These are phyloP conservation scores for Skeletonema grethae DNA, from an alignment of 108 stramenopile species.

Conservation along the genomic window DNA sequence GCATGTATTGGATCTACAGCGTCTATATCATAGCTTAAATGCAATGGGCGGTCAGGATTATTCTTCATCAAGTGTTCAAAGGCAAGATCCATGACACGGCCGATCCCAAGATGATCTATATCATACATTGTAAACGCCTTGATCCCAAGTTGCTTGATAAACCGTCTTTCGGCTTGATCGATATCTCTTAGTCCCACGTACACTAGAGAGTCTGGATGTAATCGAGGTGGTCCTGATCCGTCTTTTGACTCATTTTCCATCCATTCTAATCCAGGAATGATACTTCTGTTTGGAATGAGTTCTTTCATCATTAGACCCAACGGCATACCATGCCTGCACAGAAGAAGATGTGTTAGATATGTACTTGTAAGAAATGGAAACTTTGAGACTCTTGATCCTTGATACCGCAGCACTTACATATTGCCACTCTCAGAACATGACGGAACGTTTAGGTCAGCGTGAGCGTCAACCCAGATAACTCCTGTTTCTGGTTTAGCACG, in stretches of 20 bases:
- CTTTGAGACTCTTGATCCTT: background rate
- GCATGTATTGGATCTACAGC: slow-evolving; percentile 95
- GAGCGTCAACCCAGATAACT: slow-evolving; percentile 99
- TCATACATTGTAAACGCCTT: slow-evolving; percentile 95
- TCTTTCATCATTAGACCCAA: slow-evolving; percentile 92
- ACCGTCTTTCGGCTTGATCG: slow-evolving; percentile 84
- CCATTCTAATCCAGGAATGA: slow-evolving; percentile 93
- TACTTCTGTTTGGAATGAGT: slow-evolving; percentile 65
- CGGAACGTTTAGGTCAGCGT: slow-evolving; percentile 99
- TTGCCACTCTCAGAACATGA: slow-evolving; percentile 91
- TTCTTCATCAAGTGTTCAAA: slow-evolving; percentile 82
- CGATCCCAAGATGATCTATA: slow-evolving; percentile 97
- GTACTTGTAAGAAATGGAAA: background rate
- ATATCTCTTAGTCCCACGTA: slow-evolving; percentile 98
- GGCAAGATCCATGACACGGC: slow-evolving; percentile 92
- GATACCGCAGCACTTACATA: slow-evolving; percentile 45
- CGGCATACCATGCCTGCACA: slow-evolving; percentile 93
- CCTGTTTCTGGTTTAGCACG: slow-evolving; percentile 86
- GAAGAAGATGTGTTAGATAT: background rate
- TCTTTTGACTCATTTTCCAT: slow-evolving; percentile 34
- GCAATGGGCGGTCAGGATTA: slow-evolving; percentile 79
- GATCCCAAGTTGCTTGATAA: slow-evolving; percentile 81
- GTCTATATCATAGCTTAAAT: slow-evolving; percentile 97
- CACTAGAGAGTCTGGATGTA: slow-evolving; percentile 84
- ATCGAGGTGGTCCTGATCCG: slow-evolving; percentile 31